Evolutionary conservation across 1,284 basidiomycete genomes (phyloP), one percentile per base, ranked within the genome.

Genomic region (Puccinia polysora): DNA sequence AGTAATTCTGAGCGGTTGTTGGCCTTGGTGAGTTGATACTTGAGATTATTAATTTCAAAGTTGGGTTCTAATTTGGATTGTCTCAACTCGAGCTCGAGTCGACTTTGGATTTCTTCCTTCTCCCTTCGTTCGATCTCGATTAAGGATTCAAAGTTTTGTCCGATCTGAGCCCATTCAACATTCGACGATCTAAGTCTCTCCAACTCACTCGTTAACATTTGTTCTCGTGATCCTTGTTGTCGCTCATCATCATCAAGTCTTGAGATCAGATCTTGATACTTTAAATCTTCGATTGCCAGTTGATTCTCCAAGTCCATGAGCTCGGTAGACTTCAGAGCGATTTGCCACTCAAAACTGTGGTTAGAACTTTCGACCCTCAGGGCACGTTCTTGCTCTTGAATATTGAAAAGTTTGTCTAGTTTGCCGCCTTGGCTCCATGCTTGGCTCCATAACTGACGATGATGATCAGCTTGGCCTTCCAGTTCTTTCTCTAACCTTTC

Each of bases 111-210:
- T n/a, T 63, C 60, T 32, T 67, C 65, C 36, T 55, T 67, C 50
- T 67, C 52, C 28, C 65, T 34, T 28, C 52, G 30, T 56, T 67
- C 65, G 25, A 67, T 67, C 38, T 67, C 65, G 10, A 55, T 43
- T 28, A 67, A 38, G 2, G 50, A 53, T 20, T 67, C 65, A 45
- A 67, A 67, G 25, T 67, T 55, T 10, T 43, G 25, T 1, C 49
- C 52, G 52, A 67, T 38, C 52, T 34, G 47, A 12, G 50, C 38
- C 65, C 65, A 55, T 67, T 67, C 65, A 10, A 36, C 14, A 56
- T 67, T 55, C 15, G 32, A 55, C 12, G 34, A 25, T 20, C 50
- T 34, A 0, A 67, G 36, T 23, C 28, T 14, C 28, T 67, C 38
- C 18, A 55, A 25, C 28, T 67, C 52, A 25, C 1, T 8, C 10